Evolutionary conservation across 140 eudicot genomes (phyloP).

Genomic region (Ambrosia hybrid): DNA sequence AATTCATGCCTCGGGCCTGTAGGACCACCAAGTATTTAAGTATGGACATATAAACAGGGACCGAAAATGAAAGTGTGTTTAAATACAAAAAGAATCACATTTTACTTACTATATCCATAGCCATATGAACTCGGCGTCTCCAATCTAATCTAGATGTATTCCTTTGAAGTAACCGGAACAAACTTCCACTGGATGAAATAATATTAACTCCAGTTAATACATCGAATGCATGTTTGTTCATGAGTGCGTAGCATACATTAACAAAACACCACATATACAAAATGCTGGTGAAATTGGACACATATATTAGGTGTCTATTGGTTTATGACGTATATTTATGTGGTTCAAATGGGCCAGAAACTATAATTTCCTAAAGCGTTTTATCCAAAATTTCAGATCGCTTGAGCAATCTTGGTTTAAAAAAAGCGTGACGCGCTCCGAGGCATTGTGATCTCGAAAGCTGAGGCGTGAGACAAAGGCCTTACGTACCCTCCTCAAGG

Average conservation of each 20-base stretch:
- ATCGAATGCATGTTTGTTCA: background rate
- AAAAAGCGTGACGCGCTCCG: no score
- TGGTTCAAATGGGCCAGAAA: background rate
- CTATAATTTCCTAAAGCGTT: no score
- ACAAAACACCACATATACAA: background rate
- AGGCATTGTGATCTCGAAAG: no score
- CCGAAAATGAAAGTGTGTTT: conserved; percentile 5
- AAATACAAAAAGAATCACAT: background rate
- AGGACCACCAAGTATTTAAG: conserved; percentile 14
- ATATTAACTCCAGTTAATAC: conserved; percentile 18
- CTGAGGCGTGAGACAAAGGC: no score
- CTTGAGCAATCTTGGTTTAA: no score
- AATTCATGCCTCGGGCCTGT: conserved; percentile 94
- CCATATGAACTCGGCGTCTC: conserved; percentile 94
- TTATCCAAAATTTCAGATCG: no score
- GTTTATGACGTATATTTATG: background rate
- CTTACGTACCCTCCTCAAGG: no score
- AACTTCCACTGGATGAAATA: conserved; percentile 72
- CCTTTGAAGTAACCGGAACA: conserved; percentile 78
- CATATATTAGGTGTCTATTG: background rate
- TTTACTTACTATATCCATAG: conserved; percentile 82
- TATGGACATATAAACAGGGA: conserved; percentile 3
- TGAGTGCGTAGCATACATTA: no score
- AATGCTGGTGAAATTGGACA: no score
- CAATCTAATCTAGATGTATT: conserved; percentile 67